phyloP scores from a whole-genome alignment of 139 green algal genomes.

The Chlorella sp. region DNA sequence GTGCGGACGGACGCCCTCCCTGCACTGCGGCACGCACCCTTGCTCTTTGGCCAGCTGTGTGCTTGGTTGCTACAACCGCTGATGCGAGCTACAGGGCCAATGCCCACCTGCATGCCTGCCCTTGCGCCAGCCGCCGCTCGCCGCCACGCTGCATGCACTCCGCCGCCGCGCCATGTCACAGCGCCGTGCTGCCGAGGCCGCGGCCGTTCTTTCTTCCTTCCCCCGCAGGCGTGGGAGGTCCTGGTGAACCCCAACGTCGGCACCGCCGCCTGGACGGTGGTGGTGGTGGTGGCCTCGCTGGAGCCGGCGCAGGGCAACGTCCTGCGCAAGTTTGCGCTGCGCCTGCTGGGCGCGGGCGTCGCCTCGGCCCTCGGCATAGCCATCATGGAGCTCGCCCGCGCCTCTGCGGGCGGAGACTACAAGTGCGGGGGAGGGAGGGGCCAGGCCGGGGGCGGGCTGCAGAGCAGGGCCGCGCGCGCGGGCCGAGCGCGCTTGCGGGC shows the following conservation, averaged over 20 bases:
- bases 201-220: too few species aligned
- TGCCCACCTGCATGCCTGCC: too few species aligned
- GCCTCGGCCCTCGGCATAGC: constrained; percentile 9
- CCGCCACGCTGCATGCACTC: too few species aligned
- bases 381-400: neutral
- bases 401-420: neutral
- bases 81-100: too few species aligned
- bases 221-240: too few species aligned
- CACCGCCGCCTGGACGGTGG: too few species aligned
- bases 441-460: neutral
- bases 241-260: too few species aligned
- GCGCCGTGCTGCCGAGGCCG: too few species aligned
- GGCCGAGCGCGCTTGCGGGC: neutral
- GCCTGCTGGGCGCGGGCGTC: neutral
- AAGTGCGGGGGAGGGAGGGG: neutral
- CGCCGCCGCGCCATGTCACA: too few species aligned
- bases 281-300: too few species aligned
- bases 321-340: constrained; percentile 22
- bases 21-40: neutral
- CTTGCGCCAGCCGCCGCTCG: too few species aligned
- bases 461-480: neutral
- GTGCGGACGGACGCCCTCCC: neutral
- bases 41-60: too few species aligned
- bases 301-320: constrained; percentile 19
- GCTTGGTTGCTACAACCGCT: neutral